Conservation (phyloP, 768 basidiomycete species). For the Amanita exitialis region DNA sequence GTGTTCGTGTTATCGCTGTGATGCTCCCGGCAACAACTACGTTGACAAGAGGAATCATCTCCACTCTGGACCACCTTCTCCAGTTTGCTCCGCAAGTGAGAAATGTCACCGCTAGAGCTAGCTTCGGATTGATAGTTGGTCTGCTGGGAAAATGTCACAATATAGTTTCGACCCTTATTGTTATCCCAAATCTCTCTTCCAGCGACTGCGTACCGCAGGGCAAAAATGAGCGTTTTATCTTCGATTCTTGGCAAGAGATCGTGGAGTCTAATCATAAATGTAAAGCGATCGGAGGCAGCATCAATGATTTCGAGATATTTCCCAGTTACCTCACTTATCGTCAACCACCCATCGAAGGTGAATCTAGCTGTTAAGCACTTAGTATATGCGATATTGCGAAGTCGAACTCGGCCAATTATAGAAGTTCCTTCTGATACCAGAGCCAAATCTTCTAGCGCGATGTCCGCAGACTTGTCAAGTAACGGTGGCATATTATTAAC, state of each 20-base stretch:
- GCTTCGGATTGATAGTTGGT: slow-evolving; percentile 14
- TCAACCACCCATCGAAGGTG: slow-evolving; percentile 93
- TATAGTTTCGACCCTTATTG: slow-evolving; percentile 72
- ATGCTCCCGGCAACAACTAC: slow-evolving; percentile 6
- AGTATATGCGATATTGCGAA: slow-evolving; percentile 79
- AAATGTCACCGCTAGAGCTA: slow-evolving; percentile 33
- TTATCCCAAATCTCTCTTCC: slow-evolving; percentile 91
- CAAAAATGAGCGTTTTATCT: slow-evolving; percentile 75
- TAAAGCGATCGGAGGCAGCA: slow-evolving; percentile 59
- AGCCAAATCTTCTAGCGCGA: slow-evolving; percentile 45
- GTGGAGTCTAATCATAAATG: slow-evolving; percentile 65
- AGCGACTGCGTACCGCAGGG: slow-evolving; percentile 59
- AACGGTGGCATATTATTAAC: slow-evolving; percentile 57
- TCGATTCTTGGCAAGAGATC: slow-evolving; percentile 72
- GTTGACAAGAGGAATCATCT: slow-evolving; percentile 15
- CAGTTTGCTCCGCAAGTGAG: slow-evolving; percentile 54
- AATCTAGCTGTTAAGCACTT: slow-evolving; percentile 87
- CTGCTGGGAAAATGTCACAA: slow-evolving; percentile 49
- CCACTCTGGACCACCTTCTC: slow-evolving; percentile 46
- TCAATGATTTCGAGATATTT: slow-evolving; percentile 45
- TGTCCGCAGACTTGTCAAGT: slow-evolving; percentile 27
- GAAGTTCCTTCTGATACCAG: slow-evolving; percentile 40
- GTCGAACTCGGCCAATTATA: slow-evolving; percentile 66
- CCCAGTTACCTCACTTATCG: slow-evolving; percentile 86
- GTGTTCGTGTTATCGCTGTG: slow-evolving; percentile 12